Evolutionary conservation across 2,329 filamentous ascomycete species (phyloP), one percentile per base, ranked within the genome.

Genomic region (Aspergillus cejpii): DNA sequence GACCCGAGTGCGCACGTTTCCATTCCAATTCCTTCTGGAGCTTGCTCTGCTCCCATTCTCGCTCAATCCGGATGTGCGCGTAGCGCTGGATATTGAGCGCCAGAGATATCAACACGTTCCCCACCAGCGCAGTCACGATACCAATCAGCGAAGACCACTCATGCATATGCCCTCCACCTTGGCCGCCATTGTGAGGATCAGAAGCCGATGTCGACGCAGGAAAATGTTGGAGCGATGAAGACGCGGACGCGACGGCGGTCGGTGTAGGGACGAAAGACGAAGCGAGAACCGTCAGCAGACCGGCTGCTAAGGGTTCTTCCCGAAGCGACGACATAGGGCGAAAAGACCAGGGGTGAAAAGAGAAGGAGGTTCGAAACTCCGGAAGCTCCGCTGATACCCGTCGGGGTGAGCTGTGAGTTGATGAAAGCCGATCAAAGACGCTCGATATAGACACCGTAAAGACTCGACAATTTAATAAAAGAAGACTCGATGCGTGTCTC

Each of bases 41-140:
- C 41, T 77, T 76, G 37, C 76, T 71, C 50, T 78, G 76, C 37
- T 77, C 74, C 55, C 77, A 80, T 63, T 90, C 82, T 56, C 83
- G 77, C 50, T 87, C 81, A 50, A 98, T 77, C 45, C 84, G 80
- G 45, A 92, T 87, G 63, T 98, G 92, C 26, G 92, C 91, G 64
- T 97, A 97, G 53, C 92, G 82, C 68, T 98, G 92, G 39, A 94
- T 91, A 63, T 98, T 98, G 49, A 98, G 79, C 10, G 92, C 92
- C 51, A 98, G 82, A 1, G 91, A 94, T 54, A 98, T 97, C 42
- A 98, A 77, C 26, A 96, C 74, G 60, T 98, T 98, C 44, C 92
- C 92, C 41, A 85, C 78, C 59, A 98, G 94, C 40, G 92, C 90
- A 2, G 90, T 94, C 43, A 91, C 70, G 60, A 98, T 96, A 57